phyloP scores from a whole-genome alignment of 306 rosid genomes.

The Urtica urens region DNA sequence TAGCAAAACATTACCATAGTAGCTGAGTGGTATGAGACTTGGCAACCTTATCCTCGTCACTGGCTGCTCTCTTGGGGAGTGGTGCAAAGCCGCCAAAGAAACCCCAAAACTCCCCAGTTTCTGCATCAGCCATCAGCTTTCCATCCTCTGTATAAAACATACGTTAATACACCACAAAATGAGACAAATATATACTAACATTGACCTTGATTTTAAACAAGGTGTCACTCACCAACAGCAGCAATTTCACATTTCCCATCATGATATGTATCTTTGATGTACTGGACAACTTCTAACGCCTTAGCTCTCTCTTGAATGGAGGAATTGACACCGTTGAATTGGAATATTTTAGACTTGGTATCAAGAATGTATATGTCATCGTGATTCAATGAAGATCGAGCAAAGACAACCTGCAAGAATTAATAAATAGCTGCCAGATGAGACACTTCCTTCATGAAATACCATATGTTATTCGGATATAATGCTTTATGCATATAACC shows the following conservation, averaged over 20 bases:
- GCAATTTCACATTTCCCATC: slow-evolving; percentile 94
- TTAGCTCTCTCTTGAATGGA: slow-evolving; percentile 98
- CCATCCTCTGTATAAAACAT: slow-evolving; percentile 70
- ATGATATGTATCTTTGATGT: slow-evolving; percentile 81
- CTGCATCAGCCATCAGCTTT: slow-evolving; percentile 93
- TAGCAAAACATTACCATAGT: slow-evolving; percentile 51
- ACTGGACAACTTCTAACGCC: slow-evolving; percentile 94
- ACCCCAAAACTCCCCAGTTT: slow-evolving; percentile 93
- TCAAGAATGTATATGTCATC: slow-evolving; percentile 92
- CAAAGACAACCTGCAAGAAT: slow-evolving; percentile 63
- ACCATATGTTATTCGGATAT: too few relatives aligned
- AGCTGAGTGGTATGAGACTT: slow-evolving; percentile 59
- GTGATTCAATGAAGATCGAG: slow-evolving; percentile 80
- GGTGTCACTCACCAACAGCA: slow-evolving; percentile 68
- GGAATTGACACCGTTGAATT: slow-evolving; percentile 89
- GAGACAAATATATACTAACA: slow-evolving; percentile 15
- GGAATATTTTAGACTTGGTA: slow-evolving; percentile 82
- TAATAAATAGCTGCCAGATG: too few relatives aligned
- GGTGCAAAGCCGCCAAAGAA: slow-evolving; percentile 98
- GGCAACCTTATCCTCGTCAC: slow-evolving; percentile 41
- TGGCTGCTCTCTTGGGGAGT: slow-evolving; percentile 70
- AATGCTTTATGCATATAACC: too few relatives aligned
- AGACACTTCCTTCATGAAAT: too few relatives aligned
- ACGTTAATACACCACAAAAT: slow-evolving; percentile 26
- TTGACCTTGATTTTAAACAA: slow-evolving; percentile 1